Evolutionary conservation across 1,284 basidiomycete genomes (phyloP), one percentile per base, ranked within the genome.

Genomic region (Austroboletus rostrupii): DNA sequence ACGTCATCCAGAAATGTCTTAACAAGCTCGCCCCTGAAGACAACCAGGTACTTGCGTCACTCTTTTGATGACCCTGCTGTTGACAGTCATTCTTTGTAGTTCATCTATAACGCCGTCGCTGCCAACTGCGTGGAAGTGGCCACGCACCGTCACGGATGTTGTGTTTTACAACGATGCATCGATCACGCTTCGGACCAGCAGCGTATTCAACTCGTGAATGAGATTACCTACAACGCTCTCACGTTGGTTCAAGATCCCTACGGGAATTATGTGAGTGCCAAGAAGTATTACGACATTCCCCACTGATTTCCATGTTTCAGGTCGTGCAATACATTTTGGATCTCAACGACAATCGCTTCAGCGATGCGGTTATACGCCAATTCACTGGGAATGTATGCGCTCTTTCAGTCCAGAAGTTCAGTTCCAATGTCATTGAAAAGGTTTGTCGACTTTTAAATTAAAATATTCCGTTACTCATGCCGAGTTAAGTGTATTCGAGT

Each of bases 61-160:
- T 39, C 26, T 5, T 7, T 11, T 19, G 14, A n/a, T 21, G 6
- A 32, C 21, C 6, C 23, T 23, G 20, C 10, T 21, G 43, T 45
- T 52, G 47, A 59, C 50, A 49, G 26, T 13, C 42, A 10, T 36
- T 17, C 19, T 23, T 28, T 26, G 33, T 46, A 94, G 86, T 99
- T 99, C 74, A 99, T 99, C 65, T 99, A 99, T 75, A 98, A 99
- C 63, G 97, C 97, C 49, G 97, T 99, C 37, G 97, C 97, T 29
- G 90, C 92, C 31, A 97, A 99, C 73, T 97, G 97, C 62, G 93
- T 99, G 49, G 97, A 99, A 72, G 97, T 99, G 52, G 97, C 97
- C 14, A 99, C 97, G 43, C 97, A 99, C 68, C 92, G 97, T 57
- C 97, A 99, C 64, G 97, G 97, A 14, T 99, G 97, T 73, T 99